A percentile compares a stretch with the other conserved stretches of the same genome.
phyloP scores from a whole-genome alignment of 2,329 filamentous ascomycete species.

The Penicillium decumbens region DNA sequence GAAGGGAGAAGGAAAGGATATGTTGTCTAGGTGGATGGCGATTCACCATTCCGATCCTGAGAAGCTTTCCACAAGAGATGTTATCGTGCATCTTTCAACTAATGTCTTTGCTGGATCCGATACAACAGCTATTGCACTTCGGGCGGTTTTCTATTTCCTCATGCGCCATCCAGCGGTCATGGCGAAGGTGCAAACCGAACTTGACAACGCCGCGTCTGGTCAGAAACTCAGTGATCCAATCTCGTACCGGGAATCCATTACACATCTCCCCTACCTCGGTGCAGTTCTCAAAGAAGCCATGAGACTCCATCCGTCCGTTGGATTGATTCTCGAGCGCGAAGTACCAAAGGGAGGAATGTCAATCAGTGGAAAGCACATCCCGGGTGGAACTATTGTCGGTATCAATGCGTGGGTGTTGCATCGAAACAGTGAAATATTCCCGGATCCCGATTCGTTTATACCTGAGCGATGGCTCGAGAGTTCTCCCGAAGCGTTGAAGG shows the following conservation, averaged over 20 bases:
- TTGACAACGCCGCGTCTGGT: slow-evolving; percentile 29
- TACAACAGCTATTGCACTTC: slow-evolving; percentile 39
- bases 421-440: slow-evolving; percentile 39
- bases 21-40: slow-evolving; percentile 30
- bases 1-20: slow-evolving; percentile 23
- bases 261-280: slow-evolving; percentile 33
- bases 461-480: slow-evolving; percentile 47
- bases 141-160: slow-evolving; percentile 40
- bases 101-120: slow-evolving; percentile 27
- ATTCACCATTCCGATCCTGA: slow-evolving; percentile 26
- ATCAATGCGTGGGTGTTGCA: slow-evolving; percentile 46
- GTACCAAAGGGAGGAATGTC: slow-evolving; percentile 28
- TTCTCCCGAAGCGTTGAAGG: slow-evolving; percentile 19
- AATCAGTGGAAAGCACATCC: slow-evolving; percentile 32
- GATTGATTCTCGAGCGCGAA: slow-evolving; percentile 33
- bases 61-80: slow-evolving; percentile 28
- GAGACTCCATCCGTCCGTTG: slow-evolving; percentile 35
- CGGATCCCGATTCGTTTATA: slow-evolving; percentile 38
- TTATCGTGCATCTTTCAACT: slow-evolving; percentile 27
- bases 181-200: slow-evolving; percentile 36
- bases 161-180: slow-evolving; percentile 29
- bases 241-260: slow-evolving; percentile 23
- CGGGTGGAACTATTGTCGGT: slow-evolving; percentile 41
- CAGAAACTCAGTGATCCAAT: slow-evolving; percentile 22
- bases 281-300: slow-evolving; percentile 38